Base-by-base conservation (phyloP, 345 rosid species). In the Populus nigra region DNA sequence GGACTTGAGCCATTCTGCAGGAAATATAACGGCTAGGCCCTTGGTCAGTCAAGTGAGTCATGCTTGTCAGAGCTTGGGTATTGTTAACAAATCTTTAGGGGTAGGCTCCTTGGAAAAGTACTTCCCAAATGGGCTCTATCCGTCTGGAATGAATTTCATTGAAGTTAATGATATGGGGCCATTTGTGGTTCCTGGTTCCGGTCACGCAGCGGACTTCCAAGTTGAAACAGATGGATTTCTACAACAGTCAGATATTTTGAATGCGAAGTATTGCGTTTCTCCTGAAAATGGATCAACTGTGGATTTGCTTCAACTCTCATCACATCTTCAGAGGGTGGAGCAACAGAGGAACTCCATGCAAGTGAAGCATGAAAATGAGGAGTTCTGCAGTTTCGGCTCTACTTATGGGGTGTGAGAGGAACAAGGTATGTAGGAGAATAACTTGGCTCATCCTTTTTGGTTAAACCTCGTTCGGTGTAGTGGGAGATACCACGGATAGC, bases 281-380 rank as follows among this genome's bases (percentile, higher is more conserved):
- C 79, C 80, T 61, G 83, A 82, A 72, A 73, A 78, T 65, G 85
- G 73, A 45, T 68, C 79, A 61, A 87, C 90, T 0, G 84, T 89
- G 41, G 79, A 87, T 78, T 87, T 87, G 83, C 88, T 89, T 77
- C 87, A 89, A 68, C 75, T 89, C 18, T 89, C 91, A 50, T 85
- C 91, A 3, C 85, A 85, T 80, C 88, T 89, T 38, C 86, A 85
- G 70, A 84, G 86, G 41, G 88, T 89, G 78, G 88, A 89, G 73
- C 88, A 76, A 29, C 88, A 87, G 72, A 84, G 88, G 80, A 82
- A 73, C 45, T 78, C 79, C 75, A 49, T 81, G 45, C 79, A 82
- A 65, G 71, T 77, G 35, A 84, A 86, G 74, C 82, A 80, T 68
- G 84, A 81, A 74, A 69, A 66, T 62, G 83, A 79, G 53, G 83